These are phyloP conservation scores for Blastomyces gilchristii DNA, from an alignment of 2,329 filamentous ascomycete species.

Conservation along the genomic window DNA sequence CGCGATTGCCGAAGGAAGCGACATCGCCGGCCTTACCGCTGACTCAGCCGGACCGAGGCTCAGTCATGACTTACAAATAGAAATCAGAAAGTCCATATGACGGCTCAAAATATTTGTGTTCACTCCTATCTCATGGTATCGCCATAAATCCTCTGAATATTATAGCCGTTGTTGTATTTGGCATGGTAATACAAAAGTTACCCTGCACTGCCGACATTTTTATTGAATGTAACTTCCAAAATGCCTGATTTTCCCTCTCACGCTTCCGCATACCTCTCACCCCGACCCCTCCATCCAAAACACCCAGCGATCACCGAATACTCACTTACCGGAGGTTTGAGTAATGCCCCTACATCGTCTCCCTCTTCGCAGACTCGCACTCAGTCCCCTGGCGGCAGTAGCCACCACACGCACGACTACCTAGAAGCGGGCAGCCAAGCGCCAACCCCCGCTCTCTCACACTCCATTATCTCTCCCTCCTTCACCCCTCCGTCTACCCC, in stretches of 20 bases:
- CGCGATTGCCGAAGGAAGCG: not conserved
- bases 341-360: conserved; percentile 3
- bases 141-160: not conserved
- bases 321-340: conserved; percentile 15
- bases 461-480: conserved; percentile 45
- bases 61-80: not conserved
- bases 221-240: conserved; percentile 17
- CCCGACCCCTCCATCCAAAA: conserved; percentile 24
- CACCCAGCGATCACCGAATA: conserved; percentile 17
- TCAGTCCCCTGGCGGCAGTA: conserved; percentile 1
- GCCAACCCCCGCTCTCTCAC: conserved; percentile 39
- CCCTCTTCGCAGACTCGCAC: conserved; percentile 3
- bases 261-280: conserved; percentile 41
- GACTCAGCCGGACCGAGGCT: conserved; percentile 6
- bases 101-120: not conserved
- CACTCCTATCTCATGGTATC: not conserved
- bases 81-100: not conserved
- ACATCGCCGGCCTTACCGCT: not conserved
- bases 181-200: not conserved
- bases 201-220: conserved; percentile 5
- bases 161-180: not conserved
- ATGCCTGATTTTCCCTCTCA: conserved; percentile 50
- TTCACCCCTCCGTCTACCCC: conserved; percentile 39
- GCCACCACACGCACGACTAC: conserved; percentile 14
- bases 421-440: conserved; percentile 18